phyloP scores from a whole-genome alignment of 2,329 filamentous ascomycete genomes.

The Colletotrichum sublineola region DNA sequence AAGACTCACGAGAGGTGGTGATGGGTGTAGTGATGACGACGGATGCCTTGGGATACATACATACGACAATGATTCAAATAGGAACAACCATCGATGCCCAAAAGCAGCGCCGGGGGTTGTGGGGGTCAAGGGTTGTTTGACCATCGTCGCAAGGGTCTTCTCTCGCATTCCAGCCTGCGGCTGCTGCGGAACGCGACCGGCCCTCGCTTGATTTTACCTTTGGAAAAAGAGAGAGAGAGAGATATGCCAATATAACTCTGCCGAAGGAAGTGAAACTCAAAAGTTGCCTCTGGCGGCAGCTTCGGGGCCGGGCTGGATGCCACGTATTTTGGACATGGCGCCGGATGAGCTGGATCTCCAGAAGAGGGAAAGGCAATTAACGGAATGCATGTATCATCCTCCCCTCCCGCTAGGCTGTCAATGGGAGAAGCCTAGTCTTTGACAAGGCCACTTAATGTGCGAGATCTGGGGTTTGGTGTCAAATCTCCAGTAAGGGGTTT shows the following conservation, averaged over 20 bases:
- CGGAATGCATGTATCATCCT: background rate
- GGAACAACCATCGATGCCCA: background rate
- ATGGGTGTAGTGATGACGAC: background rate
- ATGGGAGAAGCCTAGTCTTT: background rate
- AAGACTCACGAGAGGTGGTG: background rate
- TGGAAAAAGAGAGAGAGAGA: background rate
- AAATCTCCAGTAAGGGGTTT: background rate
- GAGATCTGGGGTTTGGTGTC: background rate
- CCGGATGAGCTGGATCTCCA: constrained; percentile 4
- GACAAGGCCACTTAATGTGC: background rate
- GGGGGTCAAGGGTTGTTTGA: background rate
- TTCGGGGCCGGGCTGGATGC: constrained; percentile 11
- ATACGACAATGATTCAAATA: background rate
- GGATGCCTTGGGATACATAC: background rate
- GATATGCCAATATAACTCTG: constrained; percentile 22
- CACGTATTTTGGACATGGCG: background rate
- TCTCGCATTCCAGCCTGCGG: background rate
- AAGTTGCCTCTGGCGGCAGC: background rate
- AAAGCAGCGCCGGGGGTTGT: background rate
- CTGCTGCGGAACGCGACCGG: background rate
- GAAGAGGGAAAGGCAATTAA: background rate
- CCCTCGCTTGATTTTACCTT: background rate
- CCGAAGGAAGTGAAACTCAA: constrained; percentile 12
- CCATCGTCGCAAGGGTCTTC: background rate
- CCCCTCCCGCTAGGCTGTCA: background rate